Evolutionary conservation across 139 green algal species (phyloP).

Genomic region (Auxenochlorella pyrenoidosa): DNA sequence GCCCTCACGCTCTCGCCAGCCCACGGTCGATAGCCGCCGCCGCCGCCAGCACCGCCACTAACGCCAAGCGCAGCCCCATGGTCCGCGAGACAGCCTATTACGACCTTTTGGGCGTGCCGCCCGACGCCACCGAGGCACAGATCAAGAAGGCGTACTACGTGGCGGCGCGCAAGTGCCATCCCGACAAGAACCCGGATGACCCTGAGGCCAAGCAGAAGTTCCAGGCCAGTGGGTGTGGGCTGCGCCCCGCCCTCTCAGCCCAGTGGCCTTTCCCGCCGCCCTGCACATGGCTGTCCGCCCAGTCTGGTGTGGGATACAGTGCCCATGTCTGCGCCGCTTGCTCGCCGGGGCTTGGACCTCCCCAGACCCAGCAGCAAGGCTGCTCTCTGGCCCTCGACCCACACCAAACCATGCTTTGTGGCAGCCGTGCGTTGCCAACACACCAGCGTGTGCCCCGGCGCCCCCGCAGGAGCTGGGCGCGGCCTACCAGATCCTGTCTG

Average conservation of each 20-base stretch:
- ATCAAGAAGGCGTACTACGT: slow-evolving; percentile 94
- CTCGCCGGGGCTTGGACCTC: too few relatives aligned
- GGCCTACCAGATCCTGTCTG: slow-evolving; percentile 66
- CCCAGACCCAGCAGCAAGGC: too few relatives aligned
- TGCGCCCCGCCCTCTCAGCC: not conserved
- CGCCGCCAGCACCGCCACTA: too few relatives aligned
- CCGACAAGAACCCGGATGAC: slow-evolving; percentile 91
- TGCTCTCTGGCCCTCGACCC: too few relatives aligned
- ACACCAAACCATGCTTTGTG: too few relatives aligned
- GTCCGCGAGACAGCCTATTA: slow-evolving; percentile 70
- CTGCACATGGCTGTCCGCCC: too few relatives aligned
- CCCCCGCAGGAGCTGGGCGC: slow-evolving; percentile 56
- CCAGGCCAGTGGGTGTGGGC: slow-evolving; percentile 56
- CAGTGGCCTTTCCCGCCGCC: too few relatives aligned
- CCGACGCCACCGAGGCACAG: slow-evolving; percentile 63
- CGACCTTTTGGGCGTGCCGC: slow-evolving; percentile 68
- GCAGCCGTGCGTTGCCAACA: too few relatives aligned
- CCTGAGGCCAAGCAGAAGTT: slow-evolving; percentile 75
- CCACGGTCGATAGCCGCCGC: too few relatives aligned
- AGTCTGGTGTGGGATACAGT: too few relatives aligned
- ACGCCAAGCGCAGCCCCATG: slow-evolving; percentile 12
- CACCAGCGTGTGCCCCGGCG: not conserved
- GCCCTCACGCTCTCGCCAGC: too few relatives aligned
- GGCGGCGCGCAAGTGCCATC: slow-evolving; percentile 71
- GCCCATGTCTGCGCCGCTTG: too few relatives aligned